Evolutionary conservation across 768 basidiomycete species (phyloP), one percentile per base, ranked within the genome.

Genomic region (Lentinula edodes): DNA sequence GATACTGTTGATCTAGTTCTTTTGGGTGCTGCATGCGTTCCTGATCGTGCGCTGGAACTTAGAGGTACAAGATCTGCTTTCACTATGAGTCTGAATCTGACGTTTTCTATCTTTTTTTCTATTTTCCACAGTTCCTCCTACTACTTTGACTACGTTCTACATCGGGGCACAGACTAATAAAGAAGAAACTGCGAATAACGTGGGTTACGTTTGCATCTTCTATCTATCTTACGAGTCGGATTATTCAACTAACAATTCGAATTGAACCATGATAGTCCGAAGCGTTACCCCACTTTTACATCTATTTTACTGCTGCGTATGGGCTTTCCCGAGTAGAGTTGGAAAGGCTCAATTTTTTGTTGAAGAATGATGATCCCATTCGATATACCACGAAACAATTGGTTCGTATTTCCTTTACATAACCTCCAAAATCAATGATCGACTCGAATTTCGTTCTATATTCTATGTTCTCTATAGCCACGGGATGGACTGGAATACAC

Each of bases 1-100:
- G 95, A 98, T 71, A 81, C 84, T 5, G 66, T 95, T 15, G 92
- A 95, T 70, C 79, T 96, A 61, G 85, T 86, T 3, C 69, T 96
- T 38, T 73, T 96, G 18, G 95, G 84, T 1, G 92, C 86, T 18
- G 75, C 81, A 0, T 95, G 92, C 91, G 89, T 92, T 60, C 87
- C 86, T 68, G 81, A 87, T 39, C 80, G 95, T 8, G 95, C 81
- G 3, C 74, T 91, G 58, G 88, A 89, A 57, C 76, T 97, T 6
- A 74, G 88, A 72, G 93, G 93, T 91, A 57, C 42, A 74, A 28
- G 32, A 50, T 58, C 52, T 15, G 18, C 38, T 61, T 39, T 42
- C 20, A 32, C 41, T 61, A 38, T 41, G 28, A 28, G 28, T 4
- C 3, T 28, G 28, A 28, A 28, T 28, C 3, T 28, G 28, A 28